Evolutionary conservation across 1,284 basidiomycete genomes (phyloP), one percentile per base, ranked within the genome.

Genomic region (Blastosporella zonata): DNA sequence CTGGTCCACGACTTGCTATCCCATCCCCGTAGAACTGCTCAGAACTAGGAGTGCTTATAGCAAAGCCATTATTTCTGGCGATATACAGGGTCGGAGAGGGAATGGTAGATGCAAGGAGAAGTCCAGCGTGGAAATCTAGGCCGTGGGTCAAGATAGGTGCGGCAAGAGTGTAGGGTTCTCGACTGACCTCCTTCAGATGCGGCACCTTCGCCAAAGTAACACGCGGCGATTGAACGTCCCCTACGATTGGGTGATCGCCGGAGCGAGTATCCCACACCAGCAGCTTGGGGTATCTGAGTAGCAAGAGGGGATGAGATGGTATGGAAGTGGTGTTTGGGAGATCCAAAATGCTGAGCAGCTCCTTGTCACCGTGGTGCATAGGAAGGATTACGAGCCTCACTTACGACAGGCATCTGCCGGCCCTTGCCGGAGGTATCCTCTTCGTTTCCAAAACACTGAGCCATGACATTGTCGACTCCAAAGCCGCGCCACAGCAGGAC

Each of bases 211-310:
- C 94, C 95, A 59, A 96, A 95, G 69, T 87, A 97, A 52, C 93
- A 93, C 6, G 86, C 88, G 0, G 93, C 93, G 40, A 94, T 87
- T 55, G 86, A 87, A 53, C 79, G 79, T 17, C 81, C 77, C 44
- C 88, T 77, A 34, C 93, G 78, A 31, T 70, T 71, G 0, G 90
- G 87, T 52, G 87, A 86, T 3, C 91, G 81, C 62, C 89, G 90
- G 46, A 97, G 74, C 1, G 93, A 92, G 63, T 90, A 97, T 0
- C 81, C 94, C 3, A 96, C 91, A 4, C 95, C 95, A 0, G 94
- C 93, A 6, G 93, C 95, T 68, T 97, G 93, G 0, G 94, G 95
- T 55, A 97, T 93, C 69, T 97, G 94, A 0, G 94, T 97, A 1
- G 89, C 91, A n/a, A 97, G 75, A 0, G 94, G 90, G 8, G 90